phyloP scores from a whole-genome alignment of 148 eudicot species.

The Chenopodium formosanum region DNA sequence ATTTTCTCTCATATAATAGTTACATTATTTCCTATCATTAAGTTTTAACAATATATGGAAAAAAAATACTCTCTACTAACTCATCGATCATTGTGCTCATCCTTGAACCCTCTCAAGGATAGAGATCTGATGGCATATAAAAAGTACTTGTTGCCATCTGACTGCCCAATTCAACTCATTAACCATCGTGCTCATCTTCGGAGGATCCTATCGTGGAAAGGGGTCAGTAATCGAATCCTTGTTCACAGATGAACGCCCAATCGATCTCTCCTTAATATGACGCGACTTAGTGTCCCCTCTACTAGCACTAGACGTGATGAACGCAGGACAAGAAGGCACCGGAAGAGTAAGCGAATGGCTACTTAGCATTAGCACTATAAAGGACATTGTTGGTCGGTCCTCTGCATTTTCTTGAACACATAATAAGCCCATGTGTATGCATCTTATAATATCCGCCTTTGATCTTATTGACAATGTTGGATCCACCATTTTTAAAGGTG shows the following conservation, averaged over 20 bases:
- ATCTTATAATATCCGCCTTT: constrained; percentile 30
- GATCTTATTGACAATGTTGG: constrained; percentile 6
- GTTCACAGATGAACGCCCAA: background rate
- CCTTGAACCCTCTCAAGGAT: no score
- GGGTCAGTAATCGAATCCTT: background rate
- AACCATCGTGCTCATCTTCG: no score
- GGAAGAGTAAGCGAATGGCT: background rate
- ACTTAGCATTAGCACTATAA: background rate
- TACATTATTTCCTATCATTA: no score
- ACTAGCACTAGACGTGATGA: constrained; percentile 1
- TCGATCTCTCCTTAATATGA: background rate
- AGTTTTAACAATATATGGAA: no score
- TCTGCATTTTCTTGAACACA: constrained; percentile 35
- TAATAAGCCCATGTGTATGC: constrained; percentile 35
- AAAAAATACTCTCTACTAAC: no score
- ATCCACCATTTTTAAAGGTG: constrained; percentile 28
- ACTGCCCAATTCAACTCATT: no score
- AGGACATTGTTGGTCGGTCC: constrained; percentile 41
- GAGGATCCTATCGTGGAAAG: background rate
- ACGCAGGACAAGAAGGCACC: constrained; percentile 26
- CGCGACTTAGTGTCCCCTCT: background rate
- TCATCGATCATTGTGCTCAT: no score
- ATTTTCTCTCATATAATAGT: no score
- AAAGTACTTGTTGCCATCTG: no score
- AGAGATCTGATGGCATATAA: no score